Base-by-base conservation (phyloP, 2,329 filamentous ascomycete species). In the Xylariomycetidae sp. region DNA sequence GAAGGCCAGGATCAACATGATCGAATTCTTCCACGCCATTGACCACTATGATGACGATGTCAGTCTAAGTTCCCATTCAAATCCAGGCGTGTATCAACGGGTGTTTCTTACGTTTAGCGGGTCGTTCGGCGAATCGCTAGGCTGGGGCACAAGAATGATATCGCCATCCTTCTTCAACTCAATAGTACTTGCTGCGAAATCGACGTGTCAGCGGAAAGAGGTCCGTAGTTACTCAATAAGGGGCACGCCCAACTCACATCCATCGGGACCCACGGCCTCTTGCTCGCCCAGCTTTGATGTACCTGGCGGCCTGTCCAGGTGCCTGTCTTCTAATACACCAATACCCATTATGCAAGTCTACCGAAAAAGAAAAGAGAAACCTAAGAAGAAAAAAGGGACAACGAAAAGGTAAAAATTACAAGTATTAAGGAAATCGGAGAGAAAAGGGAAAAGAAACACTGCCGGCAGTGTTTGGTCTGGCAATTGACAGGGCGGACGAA, bases 121-220 rank as follows among this genome's bases (percentile, higher is more conserved):
- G 30, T 49, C 46, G 26, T 49, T 49, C 14, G 44, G 44, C 28
- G 46, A 49, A 20, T 49, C 41, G 31, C 42, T 49, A 27, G 46
- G 46, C 27, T 49, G 46, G 15, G 46, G 46, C 25, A 49, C 44
- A 19, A 49, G 42, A 16, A 48, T 48, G 25, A 48, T 47, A 15
- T 49, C 30, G 31, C 46, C 46, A 46, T 49, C 42, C 27, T 32
- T 41, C 20, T 49, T 49, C 32, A 46, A 27, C 2, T 42, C 42
- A 16, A 22, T 36, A 12, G 35, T 35, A 23, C 42, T 46, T 27
- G 31, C 46, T 47, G 18, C 20, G n/a, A 23, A 23, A 23, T 23
- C 20, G n/a, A n/a, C 20, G 20, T n/a, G 16, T 42, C 27, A 42
- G 40, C 18, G 34, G 5, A 13, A 5, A n/a, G n/a, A n/a, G n/a